Conservation (phyloP, 495 filamentous ascomycete species). For the Hypoxylon perforatum region DNA sequence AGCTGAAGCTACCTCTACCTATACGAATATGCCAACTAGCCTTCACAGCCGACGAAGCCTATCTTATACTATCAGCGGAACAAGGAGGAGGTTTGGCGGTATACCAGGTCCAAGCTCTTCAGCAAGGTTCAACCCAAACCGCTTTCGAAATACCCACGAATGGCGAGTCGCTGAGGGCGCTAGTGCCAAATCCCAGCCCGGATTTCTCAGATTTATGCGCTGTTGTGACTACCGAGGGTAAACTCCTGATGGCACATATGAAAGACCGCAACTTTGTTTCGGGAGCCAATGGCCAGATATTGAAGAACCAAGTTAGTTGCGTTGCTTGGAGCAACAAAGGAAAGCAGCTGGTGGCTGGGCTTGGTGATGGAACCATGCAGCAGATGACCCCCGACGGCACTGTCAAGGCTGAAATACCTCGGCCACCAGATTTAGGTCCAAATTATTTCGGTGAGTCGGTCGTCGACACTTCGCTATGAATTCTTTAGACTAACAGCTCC, state of each 20-base stretch:
- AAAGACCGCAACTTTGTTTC: constrained; percentile 68
- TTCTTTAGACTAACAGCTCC: constrained; percentile 21
- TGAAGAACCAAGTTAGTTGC: constrained; percentile 82
- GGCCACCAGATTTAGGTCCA: constrained; percentile 72
- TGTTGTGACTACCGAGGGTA: constrained; percentile 80
- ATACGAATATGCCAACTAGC: constrained; percentile 86
- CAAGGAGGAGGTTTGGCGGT: constrained; percentile 83
- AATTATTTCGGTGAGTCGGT: constrained; percentile 74
- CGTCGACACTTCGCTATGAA: constrained; percentile 26
- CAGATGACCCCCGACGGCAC: constrained; percentile 86
- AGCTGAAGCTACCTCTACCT: constrained; percentile 75
- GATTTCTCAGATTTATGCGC: constrained; percentile 75
- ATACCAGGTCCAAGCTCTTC: constrained; percentile 75
- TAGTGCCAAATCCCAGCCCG: constrained; percentile 83
- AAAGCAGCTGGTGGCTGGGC: constrained; percentile 91
- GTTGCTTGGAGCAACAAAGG: constrained; percentile 92
- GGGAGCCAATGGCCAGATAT: constrained; percentile 70
- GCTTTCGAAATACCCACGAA: constrained; percentile 81
- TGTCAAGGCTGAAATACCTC: constrained; percentile 80
- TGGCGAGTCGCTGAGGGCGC: constrained; percentile 74
- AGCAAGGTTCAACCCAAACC: constrained; percentile 71
- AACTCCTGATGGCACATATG: constrained; percentile 85
- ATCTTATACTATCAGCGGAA: constrained; percentile 85
- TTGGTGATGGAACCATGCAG: constrained; percentile 80
- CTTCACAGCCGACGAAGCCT: constrained; percentile 87